Evolutionary conservation across 768 basidiomycete genomes (phyloP), one percentile per base, ranked within the genome.

Genomic region (Boletus rubropictus): DNA sequence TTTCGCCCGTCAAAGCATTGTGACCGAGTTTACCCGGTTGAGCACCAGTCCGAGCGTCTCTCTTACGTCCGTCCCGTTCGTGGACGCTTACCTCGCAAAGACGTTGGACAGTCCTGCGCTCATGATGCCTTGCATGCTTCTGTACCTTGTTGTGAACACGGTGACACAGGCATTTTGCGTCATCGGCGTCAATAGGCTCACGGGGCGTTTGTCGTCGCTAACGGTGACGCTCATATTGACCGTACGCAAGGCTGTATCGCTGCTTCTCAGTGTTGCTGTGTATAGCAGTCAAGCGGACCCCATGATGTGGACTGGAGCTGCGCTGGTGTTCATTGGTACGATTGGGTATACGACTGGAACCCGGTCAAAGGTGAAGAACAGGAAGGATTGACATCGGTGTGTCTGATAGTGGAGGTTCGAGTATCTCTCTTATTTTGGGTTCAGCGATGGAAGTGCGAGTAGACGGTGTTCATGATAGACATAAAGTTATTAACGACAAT

Each of bases 101-200:
- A 11, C 10, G 8, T 18, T 20, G 17, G 27, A 28, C 15, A n/a
- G 10, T 27, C 35, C 34, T 56, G 21, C 66, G 48, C 15, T 63
- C 18, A 28, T 63, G 28, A 60, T 91, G 49, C 90, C 89, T 12
- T 55, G 72, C 15, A 76, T 82, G 29, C 75, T 81, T 56, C 44
- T 82, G 12, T 77, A 84, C 5, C 76, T 97, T 33, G 58, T 77
- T 14, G 64, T 88, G 28, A 95, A 94, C 68, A 84, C 92, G 8
- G 46, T 83, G 32, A 94, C 92, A 0, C 90, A 93, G 61, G 73
- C 92, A 4, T 50, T 94, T 7, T 97, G 93, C 66, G 82, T 86
- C 14, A 72, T 88, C 0, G 93, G 93, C 27, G 93, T 95, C 36
- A 82, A 96, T 63, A 74, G 89, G 39, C 75, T 97, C 51, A 90